Evolutionary conservation across 2,329 filamentous ascomycete genomes (phyloP).

Genomic region (Phaeosphaeriaceae sp.): DNA sequence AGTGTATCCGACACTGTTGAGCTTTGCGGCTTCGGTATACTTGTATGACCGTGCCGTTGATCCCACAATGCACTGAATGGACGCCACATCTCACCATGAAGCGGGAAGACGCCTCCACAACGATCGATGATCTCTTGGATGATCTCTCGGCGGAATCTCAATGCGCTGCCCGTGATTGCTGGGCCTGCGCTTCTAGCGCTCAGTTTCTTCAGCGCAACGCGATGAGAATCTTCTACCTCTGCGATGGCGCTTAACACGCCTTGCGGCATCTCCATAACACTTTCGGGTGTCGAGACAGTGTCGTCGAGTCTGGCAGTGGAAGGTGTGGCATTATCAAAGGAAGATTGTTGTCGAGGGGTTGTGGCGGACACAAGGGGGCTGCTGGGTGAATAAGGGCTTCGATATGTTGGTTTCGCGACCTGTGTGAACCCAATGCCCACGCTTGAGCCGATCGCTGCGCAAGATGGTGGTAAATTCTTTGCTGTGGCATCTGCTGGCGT

Average conservation of each 20-base stretch:
- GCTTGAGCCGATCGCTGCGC: constrained; percentile 1
- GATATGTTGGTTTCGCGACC: constrained; percentile 12
- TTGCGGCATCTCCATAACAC: constrained; percentile 5
- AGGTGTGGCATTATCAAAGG: background rate
- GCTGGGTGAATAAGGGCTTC: constrained; percentile 25
- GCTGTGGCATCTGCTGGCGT: background rate
- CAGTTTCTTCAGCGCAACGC: constrained; percentile 9
- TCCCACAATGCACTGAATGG: constrained; percentile 63
- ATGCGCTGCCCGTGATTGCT: constrained; percentile 18
- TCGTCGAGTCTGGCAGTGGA: background rate
- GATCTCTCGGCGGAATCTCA: constrained; percentile 49
- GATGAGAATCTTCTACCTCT: constrained; percentile 7
- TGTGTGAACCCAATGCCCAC: constrained; percentile 18
- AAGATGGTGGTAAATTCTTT: background rate
- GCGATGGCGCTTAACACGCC: constrained; percentile 16
- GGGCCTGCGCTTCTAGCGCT: constrained; percentile 11
- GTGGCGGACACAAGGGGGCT: background rate
- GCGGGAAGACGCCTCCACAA: constrained; percentile 63
- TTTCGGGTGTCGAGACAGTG: constrained; percentile 2
- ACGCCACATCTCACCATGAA: constrained; percentile 61
- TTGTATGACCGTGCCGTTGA: constrained; percentile 43
- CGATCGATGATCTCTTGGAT: constrained; percentile 62
- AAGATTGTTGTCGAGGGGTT: background rate
- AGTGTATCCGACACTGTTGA: constrained; percentile 60
- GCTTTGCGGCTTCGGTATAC: constrained; percentile 57